Evolutionary conservation across 441 rosid genomes (phyloP).

Genomic region (Brassica balearica): DNA sequence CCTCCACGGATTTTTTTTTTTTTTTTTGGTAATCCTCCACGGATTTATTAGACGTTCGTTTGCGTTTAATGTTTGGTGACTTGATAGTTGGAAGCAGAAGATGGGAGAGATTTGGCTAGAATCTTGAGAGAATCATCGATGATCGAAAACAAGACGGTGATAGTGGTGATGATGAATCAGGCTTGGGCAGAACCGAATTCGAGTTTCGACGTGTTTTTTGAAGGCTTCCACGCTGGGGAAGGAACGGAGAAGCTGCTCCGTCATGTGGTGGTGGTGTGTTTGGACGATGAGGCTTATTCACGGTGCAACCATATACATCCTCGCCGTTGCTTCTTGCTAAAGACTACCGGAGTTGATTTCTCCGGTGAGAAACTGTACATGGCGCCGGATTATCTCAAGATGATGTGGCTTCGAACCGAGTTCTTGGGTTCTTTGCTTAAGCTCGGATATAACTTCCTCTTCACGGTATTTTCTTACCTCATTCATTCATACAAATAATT

Average conservation of each 20-base stretch:
- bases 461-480: slow-evolving; percentile 42
- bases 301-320: slow-evolving; percentile 41
- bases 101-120: slow-evolving; percentile 8
- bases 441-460: slow-evolving; percentile 51
- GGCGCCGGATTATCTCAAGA: slow-evolving; percentile 40
- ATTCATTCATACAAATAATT: not conserved
- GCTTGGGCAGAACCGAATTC: slow-evolving; percentile 51
- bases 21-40: too few relatives aligned
- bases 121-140: slow-evolving; percentile 23
- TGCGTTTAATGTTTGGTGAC: not conserved
- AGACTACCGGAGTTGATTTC: slow-evolving; percentile 40
- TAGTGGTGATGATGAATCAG: slow-evolving; percentile 44
- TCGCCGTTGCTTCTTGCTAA: slow-evolving; percentile 41
- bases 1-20: too few relatives aligned
- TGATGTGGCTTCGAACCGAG: slow-evolving; percentile 56
- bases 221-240: slow-evolving; percentile 43
- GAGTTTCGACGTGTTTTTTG: slow-evolving; percentile 44
- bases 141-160: slow-evolving; percentile 43
- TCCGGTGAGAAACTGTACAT: slow-evolving; percentile 47
- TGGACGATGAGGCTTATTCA: slow-evolving; percentile 46
- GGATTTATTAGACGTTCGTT: too few relatives aligned
- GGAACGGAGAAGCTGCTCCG: slow-evolving; percentile 43
- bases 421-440: slow-evolving; percentile 45
- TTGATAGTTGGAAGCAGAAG: slow-evolving; percentile 17
- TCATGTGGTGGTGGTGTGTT: slow-evolving; percentile 43